Conservation (phyloP, 2,329 filamentous ascomycete genomes). For the Mollisiaceae sp. region DNA sequence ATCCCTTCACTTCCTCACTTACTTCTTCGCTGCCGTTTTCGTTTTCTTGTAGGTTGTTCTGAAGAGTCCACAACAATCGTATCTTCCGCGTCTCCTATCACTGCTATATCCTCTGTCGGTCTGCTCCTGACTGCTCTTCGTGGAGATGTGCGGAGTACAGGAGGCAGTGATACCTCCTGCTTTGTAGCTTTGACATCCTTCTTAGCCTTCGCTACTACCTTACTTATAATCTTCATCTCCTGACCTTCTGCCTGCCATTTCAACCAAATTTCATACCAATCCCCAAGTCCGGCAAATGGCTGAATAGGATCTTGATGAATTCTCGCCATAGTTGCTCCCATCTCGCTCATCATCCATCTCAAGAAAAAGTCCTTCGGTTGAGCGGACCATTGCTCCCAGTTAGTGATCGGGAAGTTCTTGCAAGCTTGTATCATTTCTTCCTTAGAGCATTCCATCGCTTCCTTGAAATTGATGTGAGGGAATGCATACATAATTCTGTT, state of each 20-base stretch:
- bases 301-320: not conserved
- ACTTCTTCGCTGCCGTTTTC: not conserved
- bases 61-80: not conserved
- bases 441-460: not conserved
- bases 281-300: not conserved
- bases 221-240: no score
- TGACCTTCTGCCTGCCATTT: no score
- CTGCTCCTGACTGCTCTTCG: no score
- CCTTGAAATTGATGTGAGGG: not conserved
- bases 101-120: no score
- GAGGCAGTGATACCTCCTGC: no score
- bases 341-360: constrained; percentile 2
- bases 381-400: not conserved
- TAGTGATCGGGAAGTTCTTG: not conserved
- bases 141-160: no score
- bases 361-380: not conserved
- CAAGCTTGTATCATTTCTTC: not conserved
- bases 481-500: not conserved
- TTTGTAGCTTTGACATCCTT: no score
- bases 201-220: no score
- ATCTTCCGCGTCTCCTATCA: no score
- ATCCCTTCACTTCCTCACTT: not conserved
- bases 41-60: not conserved
- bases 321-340: not conserved
- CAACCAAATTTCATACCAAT: no score